Evolutionary conservation across 495 filamentous ascomycete genomes (phyloP).

Genomic region (Stereocaulon alpinum): DNA sequence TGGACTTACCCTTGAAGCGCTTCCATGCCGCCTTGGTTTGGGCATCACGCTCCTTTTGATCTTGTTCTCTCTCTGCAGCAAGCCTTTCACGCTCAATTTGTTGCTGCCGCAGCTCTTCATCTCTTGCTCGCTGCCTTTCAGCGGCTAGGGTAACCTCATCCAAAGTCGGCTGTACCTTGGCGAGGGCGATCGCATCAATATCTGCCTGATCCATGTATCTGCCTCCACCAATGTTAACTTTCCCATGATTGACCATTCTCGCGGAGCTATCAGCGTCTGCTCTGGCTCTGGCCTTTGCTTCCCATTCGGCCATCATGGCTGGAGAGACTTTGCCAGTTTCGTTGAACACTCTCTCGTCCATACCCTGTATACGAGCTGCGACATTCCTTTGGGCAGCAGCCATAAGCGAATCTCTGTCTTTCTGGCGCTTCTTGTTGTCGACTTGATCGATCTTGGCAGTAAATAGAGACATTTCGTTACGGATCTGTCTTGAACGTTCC

Average conservation of each 20-base stretch:
- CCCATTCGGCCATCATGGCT: slow-evolving; percentile 63
- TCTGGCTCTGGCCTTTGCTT: slow-evolving; percentile 56
- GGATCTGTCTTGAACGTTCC: slow-evolving; percentile 58
- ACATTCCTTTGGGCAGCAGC: slow-evolving; percentile 79
- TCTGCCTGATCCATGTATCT: slow-evolving; percentile 69
- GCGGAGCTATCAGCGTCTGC: slow-evolving; percentile 56
- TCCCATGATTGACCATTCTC: slow-evolving; percentile 45
- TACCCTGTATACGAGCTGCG: slow-evolving; percentile 57
- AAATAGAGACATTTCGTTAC: slow-evolving; percentile 70
- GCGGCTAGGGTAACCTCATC: slow-evolving; percentile 76
- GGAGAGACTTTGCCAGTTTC: slow-evolving; percentile 70
- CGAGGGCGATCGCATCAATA: slow-evolving; percentile 69
- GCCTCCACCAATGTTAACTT: slow-evolving; percentile 71
- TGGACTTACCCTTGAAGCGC: slow-evolving; percentile 35
- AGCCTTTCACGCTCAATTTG: slow-evolving; percentile 39
- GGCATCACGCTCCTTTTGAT: slow-evolving; percentile 27
- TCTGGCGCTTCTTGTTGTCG: slow-evolving; percentile 61
- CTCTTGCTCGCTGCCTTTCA: slow-evolving; percentile 52
- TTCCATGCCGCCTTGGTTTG: slow-evolving; percentile 30
- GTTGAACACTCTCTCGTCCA: slow-evolving; percentile 68
- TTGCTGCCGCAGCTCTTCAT: slow-evolving; percentile 47
- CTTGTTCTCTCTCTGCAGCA: slow-evolving; percentile 39
- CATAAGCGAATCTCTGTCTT: slow-evolving; percentile 64
- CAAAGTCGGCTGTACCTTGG: slow-evolving; percentile 77
- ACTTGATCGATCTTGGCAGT: slow-evolving; percentile 55